Percentiles rank a stretch among this genome's conserved stretches.
Evolutionary conservation across 1,284 basidiomycete genomes (phyloP).

Genomic region (Sporisorium scitamineum): DNA sequence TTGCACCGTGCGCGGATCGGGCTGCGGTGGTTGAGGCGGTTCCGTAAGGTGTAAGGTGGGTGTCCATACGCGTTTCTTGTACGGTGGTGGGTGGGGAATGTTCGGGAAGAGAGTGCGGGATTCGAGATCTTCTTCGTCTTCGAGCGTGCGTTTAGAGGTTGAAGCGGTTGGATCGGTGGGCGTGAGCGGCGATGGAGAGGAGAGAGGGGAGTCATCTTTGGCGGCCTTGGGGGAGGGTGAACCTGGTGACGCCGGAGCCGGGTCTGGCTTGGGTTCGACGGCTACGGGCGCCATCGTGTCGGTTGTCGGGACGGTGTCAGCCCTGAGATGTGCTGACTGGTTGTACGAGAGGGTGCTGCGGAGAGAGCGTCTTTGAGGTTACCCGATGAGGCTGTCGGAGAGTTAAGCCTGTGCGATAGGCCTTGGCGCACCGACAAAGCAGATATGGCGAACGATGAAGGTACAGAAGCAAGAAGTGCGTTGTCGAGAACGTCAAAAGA

Average conservation of each 20-base stretch:
- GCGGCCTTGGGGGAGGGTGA: conserved; percentile 11
- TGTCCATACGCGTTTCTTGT: conserved; percentile 48
- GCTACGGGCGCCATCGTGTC: conserved; percentile 25
- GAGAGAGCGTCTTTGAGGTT: not conserved
- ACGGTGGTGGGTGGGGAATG: conserved; percentile 10
- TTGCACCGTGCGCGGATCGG: conserved; percentile 79
- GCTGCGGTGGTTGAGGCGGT: conserved; percentile 79
- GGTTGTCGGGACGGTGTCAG: no score
- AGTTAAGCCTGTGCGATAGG: no score
- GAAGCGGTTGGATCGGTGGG: conserved; percentile 20
- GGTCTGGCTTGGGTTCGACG: conserved; percentile 5
- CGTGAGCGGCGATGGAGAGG: conserved; percentile 11
- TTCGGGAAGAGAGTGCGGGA: conserved; percentile 8
- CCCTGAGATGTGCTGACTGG: not conserved
- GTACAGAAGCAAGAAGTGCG: not conserved
- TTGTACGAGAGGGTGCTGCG: not conserved
- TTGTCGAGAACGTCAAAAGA: conserved; percentile 4
- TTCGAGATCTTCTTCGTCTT: conserved; percentile 27
- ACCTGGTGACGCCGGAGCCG: conserved; percentile 15
- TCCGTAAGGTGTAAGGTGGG: conserved; percentile 70
- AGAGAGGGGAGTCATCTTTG: conserved; percentile 3
- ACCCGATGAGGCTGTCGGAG: not conserved
- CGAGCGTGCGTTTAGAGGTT: conserved; percentile 40
- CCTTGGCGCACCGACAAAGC: not conserved
- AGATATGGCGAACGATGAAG: not conserved